Conservation (phyloP, 2,329 filamentous ascomycete species). For the Fusarium sp. region DNA sequence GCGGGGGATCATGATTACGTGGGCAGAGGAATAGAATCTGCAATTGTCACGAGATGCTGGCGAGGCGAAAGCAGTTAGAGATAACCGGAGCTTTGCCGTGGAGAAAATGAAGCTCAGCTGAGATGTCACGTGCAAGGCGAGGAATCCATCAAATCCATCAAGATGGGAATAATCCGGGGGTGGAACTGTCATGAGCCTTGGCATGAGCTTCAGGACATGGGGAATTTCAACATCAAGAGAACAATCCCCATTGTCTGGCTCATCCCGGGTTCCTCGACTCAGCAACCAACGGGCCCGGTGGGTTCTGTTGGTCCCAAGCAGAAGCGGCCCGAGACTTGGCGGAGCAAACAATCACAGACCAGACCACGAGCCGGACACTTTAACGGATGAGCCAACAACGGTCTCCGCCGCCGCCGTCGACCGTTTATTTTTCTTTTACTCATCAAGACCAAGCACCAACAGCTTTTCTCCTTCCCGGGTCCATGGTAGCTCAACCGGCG, state of each 20-base stretch:
- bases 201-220: constrained; percentile 13
- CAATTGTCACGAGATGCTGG: constrained; percentile 1
- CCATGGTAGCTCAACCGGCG: constrained; percentile 24
- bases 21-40: not conserved
- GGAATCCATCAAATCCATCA: not conserved
- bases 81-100: not conserved
- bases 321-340: constrained; percentile 25
- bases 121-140: not conserved
- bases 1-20: constrained; percentile 11
- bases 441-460: constrained; percentile 15
- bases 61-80: not conserved
- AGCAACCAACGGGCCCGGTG: not conserved
- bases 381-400: not conserved
- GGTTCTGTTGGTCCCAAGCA: too few species aligned
- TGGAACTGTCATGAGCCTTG: not conserved
- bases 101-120: not conserved
- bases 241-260: not conserved
- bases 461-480: constrained; percentile 19
- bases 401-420: constrained; percentile 7
- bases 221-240: constrained; percentile 6
- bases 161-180: not conserved
- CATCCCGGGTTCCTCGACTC: not conserved
- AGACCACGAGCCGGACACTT: constrained; percentile 14
- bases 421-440: not conserved
- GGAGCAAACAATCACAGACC: constrained; percentile 22